These are phyloP conservation scores for Ascosphaera apis DNA, from an alignment of 2,329 filamentous ascomycete species.

Conservation along the genomic window DNA sequence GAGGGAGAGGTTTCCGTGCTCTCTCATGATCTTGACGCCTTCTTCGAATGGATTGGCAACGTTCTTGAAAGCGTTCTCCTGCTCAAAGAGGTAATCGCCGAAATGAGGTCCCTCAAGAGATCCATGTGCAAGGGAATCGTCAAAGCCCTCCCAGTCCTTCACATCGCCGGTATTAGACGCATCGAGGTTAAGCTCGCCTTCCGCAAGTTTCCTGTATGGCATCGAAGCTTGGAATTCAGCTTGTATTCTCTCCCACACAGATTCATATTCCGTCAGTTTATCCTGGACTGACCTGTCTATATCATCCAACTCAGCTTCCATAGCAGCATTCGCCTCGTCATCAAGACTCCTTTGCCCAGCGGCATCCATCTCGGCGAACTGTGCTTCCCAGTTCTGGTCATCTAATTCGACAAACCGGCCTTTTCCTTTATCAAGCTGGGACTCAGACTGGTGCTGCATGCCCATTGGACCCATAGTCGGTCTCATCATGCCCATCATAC, in stretches of 20 bases:
- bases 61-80: conserved; percentile 72
- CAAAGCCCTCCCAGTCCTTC: conserved; percentile 60
- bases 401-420: conserved; percentile 68
- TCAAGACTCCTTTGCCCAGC: conserved; percentile 30
- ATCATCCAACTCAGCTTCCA: conserved; percentile 70
- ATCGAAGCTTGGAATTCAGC: conserved; percentile 22
- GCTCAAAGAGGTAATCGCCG: conserved; percentile 84
- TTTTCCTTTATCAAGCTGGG: conserved; percentile 58
- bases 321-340: conserved; percentile 44
- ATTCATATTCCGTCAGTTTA: conserved; percentile 62
- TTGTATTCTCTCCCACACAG: conserved; percentile 32
- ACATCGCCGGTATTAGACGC: conserved; percentile 42
- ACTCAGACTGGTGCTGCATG: conserved; percentile 20
- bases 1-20: conserved; percentile 81
- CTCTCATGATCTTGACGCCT: conserved; percentile 75
- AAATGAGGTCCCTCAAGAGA: conserved; percentile 51
- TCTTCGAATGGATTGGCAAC: conserved; percentile 74
- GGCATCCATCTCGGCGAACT: conserved; percentile 70
- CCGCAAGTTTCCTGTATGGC: conserved; percentile 40
- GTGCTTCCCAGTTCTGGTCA: conserved; percentile 85
- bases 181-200: conserved; percentile 34
- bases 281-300: conserved; percentile 63
- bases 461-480: conserved; percentile 25
- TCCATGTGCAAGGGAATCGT: conserved; percentile 41
- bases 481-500: conserved; percentile 30